Evolutionary conservation across 1,284 basidiomycete species (phyloP), one percentile per base, ranked within the genome.

Genomic region (Ceratobasidium sp.): DNA sequence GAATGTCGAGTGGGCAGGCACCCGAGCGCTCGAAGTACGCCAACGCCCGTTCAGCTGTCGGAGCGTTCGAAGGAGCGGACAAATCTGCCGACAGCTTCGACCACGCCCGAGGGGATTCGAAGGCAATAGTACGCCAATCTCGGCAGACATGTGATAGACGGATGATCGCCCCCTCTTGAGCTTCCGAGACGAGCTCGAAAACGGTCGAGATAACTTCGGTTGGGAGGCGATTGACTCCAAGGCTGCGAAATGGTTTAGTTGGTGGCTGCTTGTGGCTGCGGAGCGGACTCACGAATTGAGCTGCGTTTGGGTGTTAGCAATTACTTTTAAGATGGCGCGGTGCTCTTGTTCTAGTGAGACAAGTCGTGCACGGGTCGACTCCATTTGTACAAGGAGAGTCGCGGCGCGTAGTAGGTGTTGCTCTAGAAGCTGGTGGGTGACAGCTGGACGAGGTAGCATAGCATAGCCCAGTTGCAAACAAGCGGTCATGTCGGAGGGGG

Each of bases 1-100:
- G 75, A 18, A 77, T 44, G 62, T 77, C 75, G 44, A 77, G 44
- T 27, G 75, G 75, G 75, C 75, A 77, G 65, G 75, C 75, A 69
- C 75, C 75, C 7, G 75, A 77, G 20, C 75, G 75, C 10, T 55
- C 75, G 5, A 77, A 48, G 57, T 77, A 77, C 2, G 75, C 66
- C 75, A 69, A 50, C 33, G 75, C 66, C n/a, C 65, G 46, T 30
- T 67, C 27, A 41, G 66, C 66, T 35, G 41, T 59, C 30, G 75
- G 66, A 27, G 44, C 66, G 8, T 69, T 33, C 52, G 75, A 41
- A 23, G 54, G 54, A 33, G 66, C 54, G 18, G 65, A 77, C 65
- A 77, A 27, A 30, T 77, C 75, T 30, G 55, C 75, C 27, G 54
- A 35, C 14, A 77, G 54, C 66, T 68, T 77, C 12, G 75, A 68